phyloP scores from a whole-genome alignment of 768 basidiomycete genomes.

The Agaricus blazei region DNA sequence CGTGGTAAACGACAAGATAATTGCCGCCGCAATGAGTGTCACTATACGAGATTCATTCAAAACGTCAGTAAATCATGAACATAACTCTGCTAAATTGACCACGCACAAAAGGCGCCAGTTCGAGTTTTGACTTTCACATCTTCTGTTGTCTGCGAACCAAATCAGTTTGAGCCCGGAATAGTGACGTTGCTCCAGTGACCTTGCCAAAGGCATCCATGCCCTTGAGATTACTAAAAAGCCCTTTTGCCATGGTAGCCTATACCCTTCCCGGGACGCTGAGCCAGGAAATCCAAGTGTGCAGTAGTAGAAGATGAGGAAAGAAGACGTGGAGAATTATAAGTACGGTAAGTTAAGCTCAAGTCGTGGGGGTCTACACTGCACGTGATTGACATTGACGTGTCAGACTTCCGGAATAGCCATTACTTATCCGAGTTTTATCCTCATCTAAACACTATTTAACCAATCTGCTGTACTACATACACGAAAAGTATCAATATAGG shows the following conservation, averaged over 20 bases:
- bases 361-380: constrained; percentile 13
- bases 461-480: constrained; percentile 7
- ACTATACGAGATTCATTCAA: constrained; percentile 41
- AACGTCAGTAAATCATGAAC: background rate
- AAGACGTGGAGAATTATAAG: constrained; percentile 2
- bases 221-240: constrained; percentile 71
- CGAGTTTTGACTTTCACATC: constrained; percentile 99
- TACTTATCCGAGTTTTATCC: constrained; percentile 24
- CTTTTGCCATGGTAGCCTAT: constrained; percentile 64
- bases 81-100: background rate
- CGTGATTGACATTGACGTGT: constrained; percentile 34
- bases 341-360: background rate
- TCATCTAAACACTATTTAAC: background rate
- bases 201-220: constrained; percentile 99
- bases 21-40: constrained; percentile 85
- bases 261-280: constrained; percentile 22
- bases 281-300: constrained; percentile 12
- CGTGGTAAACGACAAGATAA: constrained; percentile 86
- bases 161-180: constrained; percentile 11
- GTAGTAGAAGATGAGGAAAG: constrained; percentile 19
- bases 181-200: constrained; percentile 40
- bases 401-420: constrained; percentile 17
- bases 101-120: constrained; percentile 84
- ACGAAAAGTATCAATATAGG: constrained; percentile 11
- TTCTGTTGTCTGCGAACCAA: constrained; percentile 75